A percentile compares a stretch with the other conserved stretches of the same genome.
Evolutionary conservation across 495 filamentous ascomycete species (phyloP).

Genomic region (Oidiodendron maius): DNA sequence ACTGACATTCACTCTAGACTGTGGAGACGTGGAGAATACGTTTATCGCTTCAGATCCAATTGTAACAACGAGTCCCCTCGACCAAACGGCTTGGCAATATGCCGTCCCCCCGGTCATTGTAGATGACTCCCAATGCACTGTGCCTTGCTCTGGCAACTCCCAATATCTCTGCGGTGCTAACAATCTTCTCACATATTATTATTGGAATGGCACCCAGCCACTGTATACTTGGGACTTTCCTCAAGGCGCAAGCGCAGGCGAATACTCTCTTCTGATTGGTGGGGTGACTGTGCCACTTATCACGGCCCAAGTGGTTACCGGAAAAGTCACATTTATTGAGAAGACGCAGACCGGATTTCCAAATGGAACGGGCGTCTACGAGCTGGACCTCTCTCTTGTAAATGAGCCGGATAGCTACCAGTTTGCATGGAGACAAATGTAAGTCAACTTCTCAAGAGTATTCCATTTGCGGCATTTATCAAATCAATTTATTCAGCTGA

Average conservation of each 20-base stretch:
- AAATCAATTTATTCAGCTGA: conserved; percentile 23
- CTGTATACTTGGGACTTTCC: conserved; percentile 30
- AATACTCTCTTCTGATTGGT: conserved; percentile 33
- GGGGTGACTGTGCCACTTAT: conserved; percentile 48
- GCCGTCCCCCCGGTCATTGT: not conserved
- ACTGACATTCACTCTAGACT: not conserved
- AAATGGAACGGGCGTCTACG: conserved; percentile 62
- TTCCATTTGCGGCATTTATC: no score
- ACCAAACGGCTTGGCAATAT: not conserved
- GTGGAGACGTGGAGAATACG: not conserved
- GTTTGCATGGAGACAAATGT: not conserved
- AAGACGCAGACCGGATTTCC: conserved; percentile 30
- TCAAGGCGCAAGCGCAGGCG: conserved; percentile 43
- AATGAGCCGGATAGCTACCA: not conserved
- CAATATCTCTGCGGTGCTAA: conserved; percentile 49
- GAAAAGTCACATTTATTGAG: conserved; percentile 60
- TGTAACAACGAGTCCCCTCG: not conserved
- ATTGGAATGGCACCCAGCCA: not conserved
- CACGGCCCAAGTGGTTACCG: conserved; percentile 49
- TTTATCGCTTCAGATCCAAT: not conserved
- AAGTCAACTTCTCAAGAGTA: no score
- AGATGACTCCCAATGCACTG: conserved; percentile 4
- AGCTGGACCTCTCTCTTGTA: conserved; percentile 41
- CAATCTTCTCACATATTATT: conserved; percentile 44
- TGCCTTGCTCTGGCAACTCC: conserved; percentile 47